These are phyloP conservation scores for Pseudogymnoascus sp. DNA, from an alignment of 2,329 filamentous ascomycete genomes.

Conservation along the genomic window DNA sequence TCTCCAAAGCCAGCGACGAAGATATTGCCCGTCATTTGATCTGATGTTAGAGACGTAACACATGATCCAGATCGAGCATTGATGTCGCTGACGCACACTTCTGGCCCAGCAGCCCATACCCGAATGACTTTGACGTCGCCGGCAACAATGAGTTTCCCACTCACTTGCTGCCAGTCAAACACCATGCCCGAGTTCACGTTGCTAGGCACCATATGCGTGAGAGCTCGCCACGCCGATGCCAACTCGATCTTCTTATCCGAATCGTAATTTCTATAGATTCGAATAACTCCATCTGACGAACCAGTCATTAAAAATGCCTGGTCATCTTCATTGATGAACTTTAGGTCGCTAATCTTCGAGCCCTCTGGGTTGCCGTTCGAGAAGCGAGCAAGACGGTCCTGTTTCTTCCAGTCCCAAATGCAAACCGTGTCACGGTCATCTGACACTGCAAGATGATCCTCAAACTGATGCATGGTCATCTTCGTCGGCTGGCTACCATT, in stretches of 20 bases:
- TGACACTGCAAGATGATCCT: slow-evolving; percentile 87
- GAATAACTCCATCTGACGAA: slow-evolving; percentile 87
- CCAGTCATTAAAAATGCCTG: slow-evolving; percentile 91
- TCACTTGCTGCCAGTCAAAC: slow-evolving; percentile 98
- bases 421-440: slow-evolving; percentile 87
- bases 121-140: slow-evolving; percentile 93
- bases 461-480: slow-evolving; percentile 96
- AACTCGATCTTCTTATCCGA: slow-evolving; percentile 67
- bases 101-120: slow-evolving; percentile 90
- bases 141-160: slow-evolving; percentile 86
- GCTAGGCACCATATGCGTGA: slow-evolving; percentile 89
- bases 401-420: slow-evolving; percentile 88
- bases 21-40: slow-evolving; percentile 94
- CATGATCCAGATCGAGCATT: slow-evolving; percentile 90
- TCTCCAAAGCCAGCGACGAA: slow-evolving; percentile 97
- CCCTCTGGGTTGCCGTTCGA: slow-evolving; percentile 89
- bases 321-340: slow-evolving; percentile 98
- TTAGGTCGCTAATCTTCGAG: slow-evolving; percentile 87
- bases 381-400: slow-evolving; percentile 69
- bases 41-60: slow-evolving; percentile 90
- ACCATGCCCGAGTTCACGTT: slow-evolving; percentile 93
- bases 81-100: slow-evolving; percentile 89
- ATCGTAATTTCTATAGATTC: slow-evolving; percentile 90
- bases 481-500: slow-evolving; percentile 84
- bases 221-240: slow-evolving; percentile 80